A percentile compares a stretch with the other conserved stretches of the same genome.
Conservation (phyloP, 768 basidiomycete genomes). For the Pholiota molesta region DNA sequence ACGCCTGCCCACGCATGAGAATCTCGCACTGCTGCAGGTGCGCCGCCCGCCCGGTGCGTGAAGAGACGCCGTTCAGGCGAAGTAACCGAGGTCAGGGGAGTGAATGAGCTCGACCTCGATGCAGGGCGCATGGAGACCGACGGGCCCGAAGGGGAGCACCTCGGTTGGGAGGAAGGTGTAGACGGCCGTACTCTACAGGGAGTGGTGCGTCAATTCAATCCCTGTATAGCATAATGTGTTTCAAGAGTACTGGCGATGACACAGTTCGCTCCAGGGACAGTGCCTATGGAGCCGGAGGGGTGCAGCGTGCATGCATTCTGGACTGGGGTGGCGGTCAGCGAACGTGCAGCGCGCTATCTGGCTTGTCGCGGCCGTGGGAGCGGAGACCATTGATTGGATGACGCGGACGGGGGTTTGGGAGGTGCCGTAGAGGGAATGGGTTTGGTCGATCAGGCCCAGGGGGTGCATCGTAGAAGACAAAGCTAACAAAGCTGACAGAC, state of each 20-base stretch:
- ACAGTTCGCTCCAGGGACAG: no score
- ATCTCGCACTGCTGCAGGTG: conserved; percentile 79
- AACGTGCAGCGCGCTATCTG: conserved; percentile 45
- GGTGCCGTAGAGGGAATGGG: conserved; percentile 41
- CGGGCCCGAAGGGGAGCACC: conserved; percentile 61
- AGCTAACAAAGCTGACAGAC: no score
- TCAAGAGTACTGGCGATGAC: no score
- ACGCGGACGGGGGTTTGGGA: conserved; percentile 47
- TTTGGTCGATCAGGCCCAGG: conserved; percentile 54
- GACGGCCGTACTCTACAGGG: no score
- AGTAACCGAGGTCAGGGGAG: conserved; percentile 79
- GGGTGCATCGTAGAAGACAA: no score
- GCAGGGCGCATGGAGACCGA: conserved; percentile 80
- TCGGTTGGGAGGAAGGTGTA: conserved; percentile 79
- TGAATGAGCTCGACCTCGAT: conserved; percentile 83
- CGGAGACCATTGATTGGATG: conserved; percentile 70
- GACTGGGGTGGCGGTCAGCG: conserved; percentile 38
- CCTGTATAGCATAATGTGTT: no score
- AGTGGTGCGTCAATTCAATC: no score
- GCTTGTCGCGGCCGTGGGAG: conserved; percentile 52
- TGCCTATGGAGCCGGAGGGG: conserved; percentile 81
- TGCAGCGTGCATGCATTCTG: conserved; percentile 48
- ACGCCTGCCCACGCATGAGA: conserved; percentile 73
- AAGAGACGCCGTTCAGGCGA: conserved; percentile 31
- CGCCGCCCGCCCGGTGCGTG: background rate